These are phyloP conservation scores for Peziza echinospora DNA, from an alignment of 495 filamentous ascomycete genomes.

Conservation along the genomic window DNA sequence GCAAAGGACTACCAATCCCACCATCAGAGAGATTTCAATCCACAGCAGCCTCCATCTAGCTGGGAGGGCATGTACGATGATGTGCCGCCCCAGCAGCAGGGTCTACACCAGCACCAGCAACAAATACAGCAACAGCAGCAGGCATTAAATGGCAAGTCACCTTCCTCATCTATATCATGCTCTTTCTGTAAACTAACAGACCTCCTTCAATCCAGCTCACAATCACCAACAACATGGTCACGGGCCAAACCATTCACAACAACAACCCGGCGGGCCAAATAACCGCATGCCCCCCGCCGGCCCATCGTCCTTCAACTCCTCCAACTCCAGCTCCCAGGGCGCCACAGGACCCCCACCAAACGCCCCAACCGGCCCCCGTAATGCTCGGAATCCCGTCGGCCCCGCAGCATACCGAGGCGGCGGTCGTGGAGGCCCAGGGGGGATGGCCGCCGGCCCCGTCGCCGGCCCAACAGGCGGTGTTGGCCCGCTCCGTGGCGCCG, in stretches of 20 bases:
- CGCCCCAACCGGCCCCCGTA: constrained; percentile 89
- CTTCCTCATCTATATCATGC: constrained; percentile 4
- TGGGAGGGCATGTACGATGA: constrained; percentile 99
- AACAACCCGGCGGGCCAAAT: too few species aligned
- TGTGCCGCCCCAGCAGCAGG: constrained; percentile 51
- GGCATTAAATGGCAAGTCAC: background rate
- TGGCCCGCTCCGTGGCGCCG: background rate
- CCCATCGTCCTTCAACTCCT: constrained; percentile 1
- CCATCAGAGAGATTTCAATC: constrained; percentile 19
- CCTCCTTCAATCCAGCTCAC: background rate
- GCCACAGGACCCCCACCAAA: constrained; percentile 59
- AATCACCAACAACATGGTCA: background rate
- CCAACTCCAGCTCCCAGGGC: constrained; percentile 8
- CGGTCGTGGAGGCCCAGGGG: constrained; percentile 57
- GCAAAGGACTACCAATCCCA: constrained; percentile 19
- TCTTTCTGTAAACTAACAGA: background rate
- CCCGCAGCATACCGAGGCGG: constrained; percentile 90
- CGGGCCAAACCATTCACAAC: background rate
- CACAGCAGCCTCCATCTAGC: constrained; percentile 23
- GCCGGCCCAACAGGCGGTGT: constrained; percentile 5
- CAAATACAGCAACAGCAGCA: constrained; percentile 6
- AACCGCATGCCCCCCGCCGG: constrained; percentile 8
- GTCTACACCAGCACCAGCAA: constrained; percentile 12
- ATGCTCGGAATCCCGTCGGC: constrained; percentile 75
- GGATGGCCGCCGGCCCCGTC: constrained; percentile 5